Conservation (phyloP, 345 rosid species). For the Moricandia moricandioides region DNA sequence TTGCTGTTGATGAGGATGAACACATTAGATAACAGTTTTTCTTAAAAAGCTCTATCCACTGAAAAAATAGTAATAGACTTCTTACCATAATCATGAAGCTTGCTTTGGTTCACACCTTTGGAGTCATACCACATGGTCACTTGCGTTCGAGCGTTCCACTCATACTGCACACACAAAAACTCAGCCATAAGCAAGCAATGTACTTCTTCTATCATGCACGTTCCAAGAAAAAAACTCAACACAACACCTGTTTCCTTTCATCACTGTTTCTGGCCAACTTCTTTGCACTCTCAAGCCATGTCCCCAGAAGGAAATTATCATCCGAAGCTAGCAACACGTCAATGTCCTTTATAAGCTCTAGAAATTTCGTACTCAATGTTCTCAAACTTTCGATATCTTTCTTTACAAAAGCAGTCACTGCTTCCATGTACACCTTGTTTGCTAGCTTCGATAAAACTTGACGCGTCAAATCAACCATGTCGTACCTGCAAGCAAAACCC, state of each 20-base stretch:
- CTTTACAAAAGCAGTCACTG: constrained; percentile 52
- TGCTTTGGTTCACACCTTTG: constrained; percentile 63
- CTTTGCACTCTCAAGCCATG: constrained; percentile 91
- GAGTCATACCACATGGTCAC: constrained; percentile 97
- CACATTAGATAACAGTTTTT: neutral
- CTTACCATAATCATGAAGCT: constrained; percentile 90
- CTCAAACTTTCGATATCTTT: constrained; percentile 52
- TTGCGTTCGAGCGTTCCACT: constrained; percentile 92
- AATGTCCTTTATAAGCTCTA: constrained; percentile 70
- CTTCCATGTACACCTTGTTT: constrained; percentile 69
- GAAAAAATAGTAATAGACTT: too few relatives aligned
- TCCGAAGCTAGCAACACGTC: constrained; percentile 78
- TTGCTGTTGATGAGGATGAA: constrained; percentile 44
- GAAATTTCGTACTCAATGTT: constrained; percentile 47
- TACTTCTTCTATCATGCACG: neutral
- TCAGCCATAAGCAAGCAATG: constrained; percentile 13
- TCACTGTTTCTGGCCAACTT: constrained; percentile 50
- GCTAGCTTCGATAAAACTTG: constrained; percentile 92
- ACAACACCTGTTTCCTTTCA: constrained; percentile 68
- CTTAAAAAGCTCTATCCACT: neutral
- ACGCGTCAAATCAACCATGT: constrained; percentile 85
- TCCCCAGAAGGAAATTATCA: constrained; percentile 77
- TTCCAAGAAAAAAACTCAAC: neutral
- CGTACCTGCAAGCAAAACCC: constrained; percentile 60
- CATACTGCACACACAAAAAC: constrained; percentile 48